phyloP scores from a whole-genome alignment of 352 stramenopile species.

The Phytopythium kandeliae region DNA sequence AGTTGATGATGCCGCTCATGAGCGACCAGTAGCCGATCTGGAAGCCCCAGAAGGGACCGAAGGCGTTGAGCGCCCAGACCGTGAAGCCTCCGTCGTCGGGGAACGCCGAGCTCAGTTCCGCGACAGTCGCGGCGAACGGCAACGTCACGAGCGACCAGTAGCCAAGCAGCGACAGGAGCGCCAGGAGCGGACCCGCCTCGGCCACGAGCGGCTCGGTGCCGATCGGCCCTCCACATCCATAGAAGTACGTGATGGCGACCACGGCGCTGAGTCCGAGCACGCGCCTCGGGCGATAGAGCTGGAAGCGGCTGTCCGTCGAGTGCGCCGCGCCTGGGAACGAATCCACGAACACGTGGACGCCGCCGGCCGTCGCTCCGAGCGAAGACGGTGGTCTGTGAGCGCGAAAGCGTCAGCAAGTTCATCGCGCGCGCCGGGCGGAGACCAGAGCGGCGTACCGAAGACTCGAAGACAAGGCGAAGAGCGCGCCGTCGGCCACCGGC shows the following conservation, averaged over 20 bases:
- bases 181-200: slow-evolving; percentile 27
- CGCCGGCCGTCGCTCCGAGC: not conserved
- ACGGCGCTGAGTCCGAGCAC: slow-evolving; percentile 15
- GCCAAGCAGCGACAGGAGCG: slow-evolving; percentile 66
- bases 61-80: slow-evolving; percentile 82
- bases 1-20: slow-evolving; percentile 53
- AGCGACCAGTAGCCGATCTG: slow-evolving; percentile 63
- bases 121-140: slow-evolving; percentile 83
- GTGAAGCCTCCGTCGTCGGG: slow-evolving; percentile 69
- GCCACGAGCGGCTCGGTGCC: slow-evolving; percentile 19
- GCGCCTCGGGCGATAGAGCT: slow-evolving; percentile 7
- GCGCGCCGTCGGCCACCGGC: slow-evolving; percentile 5
- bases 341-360: slow-evolving; percentile 5
- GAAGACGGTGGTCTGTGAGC: not conserved
- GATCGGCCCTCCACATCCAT: slow-evolving; percentile 9
- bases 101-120: slow-evolving; percentile 82
- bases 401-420: not conserved
- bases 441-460: not conserved
- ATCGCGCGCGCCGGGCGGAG: too few relatives aligned
- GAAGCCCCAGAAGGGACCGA: slow-evolving; percentile 71
- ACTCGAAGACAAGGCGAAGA: not conserved
- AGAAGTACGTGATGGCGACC: slow-evolving; percentile 20
- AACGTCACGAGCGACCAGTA: slow-evolving; percentile 80
- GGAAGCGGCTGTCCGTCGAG: slow-evolving; percentile 1
- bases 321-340: slow-evolving; percentile 10